Percentiles rank a stretch among this genome's conserved stretches.
phyloP scores from a whole-genome alignment of 2,329 filamentous ascomycete species.

The Kalaharituber pfeilii region DNA sequence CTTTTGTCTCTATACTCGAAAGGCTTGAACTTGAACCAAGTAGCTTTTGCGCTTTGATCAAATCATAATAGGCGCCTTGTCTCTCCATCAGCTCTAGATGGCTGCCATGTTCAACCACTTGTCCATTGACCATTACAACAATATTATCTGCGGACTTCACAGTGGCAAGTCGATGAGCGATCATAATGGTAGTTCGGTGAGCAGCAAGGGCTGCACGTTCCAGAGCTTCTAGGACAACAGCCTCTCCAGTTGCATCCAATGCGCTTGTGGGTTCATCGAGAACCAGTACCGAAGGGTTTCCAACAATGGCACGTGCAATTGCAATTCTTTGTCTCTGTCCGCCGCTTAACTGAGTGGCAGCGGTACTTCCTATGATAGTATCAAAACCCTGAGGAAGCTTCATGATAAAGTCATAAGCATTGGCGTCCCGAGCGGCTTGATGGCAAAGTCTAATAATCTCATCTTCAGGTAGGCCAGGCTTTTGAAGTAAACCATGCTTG shows the following conservation, averaged over 20 bases:
- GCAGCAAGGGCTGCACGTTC: conserved; percentile 24
- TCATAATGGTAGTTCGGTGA: conserved; percentile 28
- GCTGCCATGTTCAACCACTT: conserved; percentile 28
- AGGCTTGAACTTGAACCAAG: conserved; percentile 12
- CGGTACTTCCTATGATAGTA: conserved; percentile 20
- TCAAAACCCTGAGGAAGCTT: conserved; percentile 19
- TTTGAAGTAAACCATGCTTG: conserved; percentile 30
- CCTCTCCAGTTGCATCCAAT: conserved; percentile 20
- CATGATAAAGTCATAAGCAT: conserved; percentile 20
- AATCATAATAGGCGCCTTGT: conserved; percentile 23
- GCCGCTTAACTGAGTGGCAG: conserved; percentile 19
- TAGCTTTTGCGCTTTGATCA: conserved; percentile 28
- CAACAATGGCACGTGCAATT: conserved; percentile 25
- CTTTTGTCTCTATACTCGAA: conserved; percentile 13
- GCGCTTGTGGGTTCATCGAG: conserved; percentile 22
- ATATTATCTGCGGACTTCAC: conserved; percentile 29
- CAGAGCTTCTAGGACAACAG: conserved; percentile 26
- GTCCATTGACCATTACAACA: conserved; percentile 28
- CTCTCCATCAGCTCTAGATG: conserved; percentile 24
- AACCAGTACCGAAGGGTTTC: conserved; percentile 18
- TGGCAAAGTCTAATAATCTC: conserved; percentile 5
- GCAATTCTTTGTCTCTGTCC: conserved; percentile 21
- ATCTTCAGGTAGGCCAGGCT: conserved; percentile 21
- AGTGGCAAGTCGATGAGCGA: conserved; percentile 30
- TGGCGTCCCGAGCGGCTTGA: conserved; percentile 19